Evolutionary conservation across 495 filamentous ascomycete genomes (phyloP).

Genomic region (Cryomyces minteri): DNA sequence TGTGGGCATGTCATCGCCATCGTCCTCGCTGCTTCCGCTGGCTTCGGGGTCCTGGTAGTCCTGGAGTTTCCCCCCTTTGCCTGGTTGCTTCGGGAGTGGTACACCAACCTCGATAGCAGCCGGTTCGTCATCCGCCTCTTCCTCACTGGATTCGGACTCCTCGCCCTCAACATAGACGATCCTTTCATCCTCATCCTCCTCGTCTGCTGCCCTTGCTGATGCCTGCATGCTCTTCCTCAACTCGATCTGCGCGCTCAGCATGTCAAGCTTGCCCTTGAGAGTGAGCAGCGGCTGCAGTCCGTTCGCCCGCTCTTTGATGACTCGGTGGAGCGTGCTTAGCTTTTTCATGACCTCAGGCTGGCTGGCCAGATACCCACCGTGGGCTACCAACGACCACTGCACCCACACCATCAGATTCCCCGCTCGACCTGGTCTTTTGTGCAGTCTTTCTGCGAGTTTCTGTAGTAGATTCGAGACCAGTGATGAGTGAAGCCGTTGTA

Average conservation of each 20-base stretch:
- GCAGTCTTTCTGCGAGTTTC: conserved; percentile 71
- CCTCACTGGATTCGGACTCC: conserved; percentile 19
- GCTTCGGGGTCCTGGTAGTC: conserved; percentile 9
- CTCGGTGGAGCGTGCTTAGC: conserved; percentile 57
- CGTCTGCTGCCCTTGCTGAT: conserved; percentile 15
- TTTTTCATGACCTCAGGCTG: conserved; percentile 62
- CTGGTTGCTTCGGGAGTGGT: background rate
- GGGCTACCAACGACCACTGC: conserved; percentile 86
- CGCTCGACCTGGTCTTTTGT: conserved; percentile 72
- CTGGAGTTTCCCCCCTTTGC: conserved; percentile 14
- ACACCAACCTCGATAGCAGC: background rate
- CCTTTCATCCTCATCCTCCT: conserved; percentile 51
- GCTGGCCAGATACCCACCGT: conserved; percentile 77
- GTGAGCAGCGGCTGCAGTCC: conserved; percentile 65
- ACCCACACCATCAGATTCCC: conserved; percentile 90
- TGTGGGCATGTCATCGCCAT: conserved; percentile 12
- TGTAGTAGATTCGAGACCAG: conserved; percentile 61
- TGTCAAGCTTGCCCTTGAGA: conserved; percentile 85
- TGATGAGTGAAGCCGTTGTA: conserved; percentile 72
- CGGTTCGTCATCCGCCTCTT: conserved; percentile 16
- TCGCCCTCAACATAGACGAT: conserved; percentile 76
- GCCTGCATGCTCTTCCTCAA: conserved; percentile 44
- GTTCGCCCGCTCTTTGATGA: conserved; percentile 68
- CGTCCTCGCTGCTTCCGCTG: conserved; percentile 11
- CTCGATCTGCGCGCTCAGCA: conserved; percentile 74